phyloP scores from a whole-genome alignment of 371 early-diverging fungal species.

The Apophysomyces variabilis region DNA sequence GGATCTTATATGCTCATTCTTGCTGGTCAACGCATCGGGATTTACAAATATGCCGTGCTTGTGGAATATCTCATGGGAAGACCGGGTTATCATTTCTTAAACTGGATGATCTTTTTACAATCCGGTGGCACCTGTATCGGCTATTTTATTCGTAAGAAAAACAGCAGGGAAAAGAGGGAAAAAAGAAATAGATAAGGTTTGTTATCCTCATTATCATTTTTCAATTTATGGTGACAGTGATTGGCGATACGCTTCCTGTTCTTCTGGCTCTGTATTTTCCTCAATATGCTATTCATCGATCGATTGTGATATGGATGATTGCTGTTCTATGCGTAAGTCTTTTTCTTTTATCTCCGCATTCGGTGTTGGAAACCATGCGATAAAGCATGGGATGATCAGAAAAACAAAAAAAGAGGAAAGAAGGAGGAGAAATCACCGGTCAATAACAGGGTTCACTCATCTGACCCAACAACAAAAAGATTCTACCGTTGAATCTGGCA shows the following conservation, averaged over 20 bases:
- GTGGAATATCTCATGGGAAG: constrained; percentile 60
- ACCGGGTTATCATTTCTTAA: constrained; percentile 55
- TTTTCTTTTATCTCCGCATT: neutral
- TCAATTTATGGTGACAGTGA: constrained; percentile 27
- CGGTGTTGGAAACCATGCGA: no score
- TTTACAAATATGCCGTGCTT: constrained; percentile 56
- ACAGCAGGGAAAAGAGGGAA: no score
- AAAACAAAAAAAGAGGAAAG: no score
- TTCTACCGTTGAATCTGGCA: constrained; percentile 54
- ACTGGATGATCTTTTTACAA: constrained; percentile 57
- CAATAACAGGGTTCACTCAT: neutral
- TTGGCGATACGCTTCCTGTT: constrained; percentile 63
- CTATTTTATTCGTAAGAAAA: constrained; percentile 48
- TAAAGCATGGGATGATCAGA: no score
- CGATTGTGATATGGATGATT: constrained; percentile 46
- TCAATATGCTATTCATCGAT: constrained; percentile 36
- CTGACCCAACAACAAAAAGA: constrained; percentile 14
- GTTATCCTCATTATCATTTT: no score
- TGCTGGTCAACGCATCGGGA: constrained; percentile 53
- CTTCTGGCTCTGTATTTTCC: constrained; percentile 50
- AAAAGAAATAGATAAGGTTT: neutral
- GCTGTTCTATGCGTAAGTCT: constrained; percentile 43
- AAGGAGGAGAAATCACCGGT: neutral
- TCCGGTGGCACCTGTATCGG: constrained; percentile 54
- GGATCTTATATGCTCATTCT: constrained; percentile 59